These are phyloP conservation scores for Jamesozyma jinghongensis DNA, from an alignment of 805 yeast genomes.

Conservation along the genomic window DNA sequence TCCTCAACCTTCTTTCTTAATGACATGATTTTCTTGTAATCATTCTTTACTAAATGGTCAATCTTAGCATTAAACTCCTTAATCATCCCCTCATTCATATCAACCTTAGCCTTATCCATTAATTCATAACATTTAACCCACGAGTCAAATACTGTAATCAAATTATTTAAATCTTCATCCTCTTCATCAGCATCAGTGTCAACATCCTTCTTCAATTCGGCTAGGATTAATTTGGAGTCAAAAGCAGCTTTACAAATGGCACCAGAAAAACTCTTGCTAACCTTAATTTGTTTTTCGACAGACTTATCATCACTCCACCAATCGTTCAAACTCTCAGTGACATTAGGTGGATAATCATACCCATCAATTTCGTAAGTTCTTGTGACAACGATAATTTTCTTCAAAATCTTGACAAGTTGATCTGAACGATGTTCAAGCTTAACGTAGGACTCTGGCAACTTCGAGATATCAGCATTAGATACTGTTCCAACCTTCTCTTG, in stretches of 20 bases:
- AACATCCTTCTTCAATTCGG: slow-evolving; percentile 17
- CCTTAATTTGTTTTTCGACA: slow-evolving; percentile 14
- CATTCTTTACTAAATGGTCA: slow-evolving; percentile 42
- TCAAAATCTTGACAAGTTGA: slow-evolving; percentile 51
- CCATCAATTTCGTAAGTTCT: slow-evolving; percentile 64
- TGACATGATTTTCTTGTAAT: slow-evolving; percentile 51
- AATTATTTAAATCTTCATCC: slow-evolving; percentile 43
- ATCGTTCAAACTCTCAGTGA: slow-evolving; percentile 55
- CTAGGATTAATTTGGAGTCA: slow-evolving; percentile 40
- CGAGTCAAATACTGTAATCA: slow-evolving; percentile 36
- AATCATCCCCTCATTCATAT: slow-evolving; percentile 57
- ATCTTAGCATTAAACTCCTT: slow-evolving; percentile 51
- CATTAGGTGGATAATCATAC: slow-evolving; percentile 76
- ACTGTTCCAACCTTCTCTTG: slow-evolving; percentile 56
- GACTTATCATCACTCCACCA: slow-evolving; percentile 32
- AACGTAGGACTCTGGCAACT: slow-evolving; percentile 65
- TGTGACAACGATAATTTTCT: slow-evolving; percentile 40
- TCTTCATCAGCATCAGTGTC: slow-evolving; percentile 33
- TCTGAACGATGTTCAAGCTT: slow-evolving; percentile 61
- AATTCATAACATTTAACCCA: slow-evolving; percentile 46
- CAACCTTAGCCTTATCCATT: slow-evolving; percentile 59
- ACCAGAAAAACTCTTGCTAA: slow-evolving; percentile 65
- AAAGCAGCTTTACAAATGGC: slow-evolving; percentile 52
- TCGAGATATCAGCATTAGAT: slow-evolving; percentile 48
- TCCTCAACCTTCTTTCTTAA: slow-evolving; percentile 61